Evolutionary conservation across 2,329 filamentous ascomycete genomes (phyloP), one percentile per base, ranked within the genome.

Genomic region (Verticillium isaacii): DNA sequence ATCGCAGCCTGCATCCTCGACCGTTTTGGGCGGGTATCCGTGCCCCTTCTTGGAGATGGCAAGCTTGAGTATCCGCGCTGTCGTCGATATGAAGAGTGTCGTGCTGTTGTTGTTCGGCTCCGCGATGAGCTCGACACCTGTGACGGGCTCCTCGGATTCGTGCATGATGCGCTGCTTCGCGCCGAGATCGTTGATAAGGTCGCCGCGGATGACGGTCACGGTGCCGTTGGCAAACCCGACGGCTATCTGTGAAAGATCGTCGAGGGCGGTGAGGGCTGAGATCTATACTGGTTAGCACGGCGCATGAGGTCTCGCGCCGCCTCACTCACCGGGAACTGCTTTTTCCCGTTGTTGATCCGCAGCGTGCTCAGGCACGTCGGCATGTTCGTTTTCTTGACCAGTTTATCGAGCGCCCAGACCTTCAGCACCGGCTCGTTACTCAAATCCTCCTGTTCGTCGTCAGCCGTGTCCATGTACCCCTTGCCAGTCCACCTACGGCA

Each of bases 401-500:
- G 84, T 77, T 93, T 96, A 73, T 98, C 93, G 68, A 99, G 81
- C 25, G 92, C 94, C 95, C 95, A 99, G n/a, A 98, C 94, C 74
- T 97, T 98, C 63, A 99, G 77, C 23, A 94, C 84, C 0, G 95
- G 94, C 69, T 98, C 93, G 69, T 85, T 90, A 45, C 90, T 90
- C 59, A 97, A 80, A 70, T 98, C 93, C 76, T 99, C 95, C 77
- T 89, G 74, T 23, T 63, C 61, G 39, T 50, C 25, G 11, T 9
- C 36, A 52, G 8, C 1, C 9, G 45, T 32, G 3, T 6, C 3
- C 2, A 14, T 12, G 5, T 29, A 19, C 23, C 11, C 29, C n/a
- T 32, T 5, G 5, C n/a, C 32, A 2, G 6, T 58, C 56, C 19
- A 64, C 64, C 56, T 60, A 87, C 85, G 63, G 90, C 86, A 63